These are phyloP conservation scores for Chaetoceros tenuissimus DNA, from an alignment of 108 stramenopile species.

Conservation along the genomic window DNA sequence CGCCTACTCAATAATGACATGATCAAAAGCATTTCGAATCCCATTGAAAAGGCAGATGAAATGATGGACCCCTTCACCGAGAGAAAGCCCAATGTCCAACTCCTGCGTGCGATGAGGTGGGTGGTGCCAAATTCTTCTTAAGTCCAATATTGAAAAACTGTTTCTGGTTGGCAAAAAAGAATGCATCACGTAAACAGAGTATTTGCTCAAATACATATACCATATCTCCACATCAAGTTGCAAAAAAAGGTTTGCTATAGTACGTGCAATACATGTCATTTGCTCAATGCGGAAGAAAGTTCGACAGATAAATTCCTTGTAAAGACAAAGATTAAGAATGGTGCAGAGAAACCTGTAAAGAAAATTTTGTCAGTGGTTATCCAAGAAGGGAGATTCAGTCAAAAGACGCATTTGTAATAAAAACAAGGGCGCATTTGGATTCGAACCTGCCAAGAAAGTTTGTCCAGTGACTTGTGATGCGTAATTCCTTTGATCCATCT, in stretches of 20 bases:
- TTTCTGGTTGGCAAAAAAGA: not conserved
- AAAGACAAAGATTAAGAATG: not conserved
- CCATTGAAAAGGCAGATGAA: conserved; percentile 1
- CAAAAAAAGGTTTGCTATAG: not conserved
- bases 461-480: not conserved
- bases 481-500: too few relatives aligned
- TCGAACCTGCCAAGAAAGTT: not conserved
- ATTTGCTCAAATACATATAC: not conserved
- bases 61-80: conserved; percentile 22
- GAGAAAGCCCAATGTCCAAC: not conserved
- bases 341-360: not conserved
- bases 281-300: not conserved
- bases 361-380: not conserved
- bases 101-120: not conserved
- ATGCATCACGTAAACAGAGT: not conserved
- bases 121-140: not conserved
- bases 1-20: conserved; percentile 55
- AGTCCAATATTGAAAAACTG: not conserved
- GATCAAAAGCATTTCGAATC: conserved; percentile 18
- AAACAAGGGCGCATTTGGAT: not conserved
- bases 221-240: not conserved
- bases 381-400: not conserved
- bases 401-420: not conserved
- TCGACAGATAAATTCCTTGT: not conserved
- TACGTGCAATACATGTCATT: not conserved